phyloP scores from a whole-genome alignment of 2,329 filamentous ascomycete genomes.

The Arthrocladium fulminans region DNA sequence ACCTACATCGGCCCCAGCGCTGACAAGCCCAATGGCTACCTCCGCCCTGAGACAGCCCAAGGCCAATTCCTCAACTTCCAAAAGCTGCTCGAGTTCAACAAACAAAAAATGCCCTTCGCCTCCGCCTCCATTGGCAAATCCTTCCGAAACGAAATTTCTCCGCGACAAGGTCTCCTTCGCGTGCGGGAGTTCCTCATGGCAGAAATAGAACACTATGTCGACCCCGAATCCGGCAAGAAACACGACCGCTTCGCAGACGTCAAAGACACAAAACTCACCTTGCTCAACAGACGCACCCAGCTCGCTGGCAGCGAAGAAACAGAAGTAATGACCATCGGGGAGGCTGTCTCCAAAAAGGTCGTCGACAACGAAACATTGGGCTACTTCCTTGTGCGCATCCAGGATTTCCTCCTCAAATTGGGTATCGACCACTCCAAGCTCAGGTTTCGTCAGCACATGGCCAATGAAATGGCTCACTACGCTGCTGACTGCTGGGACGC shows the following conservation, averaged over 20 bases:
- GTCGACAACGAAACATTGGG: constrained; percentile 97
- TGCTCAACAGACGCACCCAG: constrained; percentile 79
- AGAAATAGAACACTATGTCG: constrained; percentile 97
- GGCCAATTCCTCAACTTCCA: constrained; percentile 96
- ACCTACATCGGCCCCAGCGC: constrained; percentile 88
- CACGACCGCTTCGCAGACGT: constrained; percentile 81
- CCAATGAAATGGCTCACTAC: constrained; percentile 84
- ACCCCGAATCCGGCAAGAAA: constrained; percentile 90
- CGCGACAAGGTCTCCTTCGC: constrained; percentile 77
- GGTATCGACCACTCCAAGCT: constrained; percentile 82
- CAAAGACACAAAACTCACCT: constrained; percentile 69
- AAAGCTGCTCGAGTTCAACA: constrained; percentile 94
- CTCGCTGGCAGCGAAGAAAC: constrained; percentile 73
- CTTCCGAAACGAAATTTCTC: constrained; percentile 96
- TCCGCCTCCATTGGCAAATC: constrained; percentile 96
- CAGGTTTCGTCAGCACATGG: constrained; percentile 96
- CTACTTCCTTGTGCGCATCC: constrained; percentile 92
- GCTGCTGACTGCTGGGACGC: constrained; percentile 97
- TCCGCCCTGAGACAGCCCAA: constrained; percentile 92
- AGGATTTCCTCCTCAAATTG: constrained; percentile 79
- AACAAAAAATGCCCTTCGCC: constrained; percentile 89
- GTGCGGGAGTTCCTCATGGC: constrained; percentile 98
- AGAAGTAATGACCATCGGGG: constrained; percentile 65
- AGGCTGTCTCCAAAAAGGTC: constrained; percentile 71
- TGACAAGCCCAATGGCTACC: constrained; percentile 66